Evolutionary conservation across 2,329 filamentous ascomycete genomes (phyloP), one percentile per base, ranked within the genome.

Genomic region (Lachnellula arida): DNA sequence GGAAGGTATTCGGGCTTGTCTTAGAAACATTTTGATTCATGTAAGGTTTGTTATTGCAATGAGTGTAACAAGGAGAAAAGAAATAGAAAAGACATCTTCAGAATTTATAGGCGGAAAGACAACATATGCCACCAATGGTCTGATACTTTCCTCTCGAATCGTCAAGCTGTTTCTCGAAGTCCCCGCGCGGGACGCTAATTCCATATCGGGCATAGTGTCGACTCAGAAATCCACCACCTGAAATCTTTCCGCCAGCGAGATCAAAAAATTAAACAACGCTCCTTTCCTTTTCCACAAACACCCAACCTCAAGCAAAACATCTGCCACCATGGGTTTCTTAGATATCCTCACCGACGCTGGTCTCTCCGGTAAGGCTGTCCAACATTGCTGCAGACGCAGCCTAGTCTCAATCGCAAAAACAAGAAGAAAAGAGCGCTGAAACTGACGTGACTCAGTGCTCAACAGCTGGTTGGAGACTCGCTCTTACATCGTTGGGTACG

Each of bases 401-500:
- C 48, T 9, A 32, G 28, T 32, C 44, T 53, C 54, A 49, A 51
- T 54, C 56, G 53, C 56, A 28, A 47, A 28, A 22, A 48, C 54
- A 46, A 62, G 39, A 51, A 17, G 46, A 46, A 51, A 17, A 54
- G 54, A 46, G 32, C 53, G 40, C 50, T 49, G 28, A 57, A 58
- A 62, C 64, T 70, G 64, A 72, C 62, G 63, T 68, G 68, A 66
- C 60, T 70, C 71, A 86, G 82, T 86, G 69, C 82, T 89, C 68
- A 86, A 90, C 79, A 81, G 75, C 78, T 89, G 84, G 84, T 78
- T 88, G 72, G 80, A 79, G 73, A 89, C 86, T 71, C 84, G 87
- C 72, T 89, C 85, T 77, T 93, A 93, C 80, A 86, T 93, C 70
- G 78, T 86, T 76, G 89, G 89, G 89, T 92, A 87, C 73, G 89